Percentiles rank a stretch among this genome's conserved stretches.
Conservation (phyloP, 139 green algal genomes). For the Chlorella vulgaris region DNA sequence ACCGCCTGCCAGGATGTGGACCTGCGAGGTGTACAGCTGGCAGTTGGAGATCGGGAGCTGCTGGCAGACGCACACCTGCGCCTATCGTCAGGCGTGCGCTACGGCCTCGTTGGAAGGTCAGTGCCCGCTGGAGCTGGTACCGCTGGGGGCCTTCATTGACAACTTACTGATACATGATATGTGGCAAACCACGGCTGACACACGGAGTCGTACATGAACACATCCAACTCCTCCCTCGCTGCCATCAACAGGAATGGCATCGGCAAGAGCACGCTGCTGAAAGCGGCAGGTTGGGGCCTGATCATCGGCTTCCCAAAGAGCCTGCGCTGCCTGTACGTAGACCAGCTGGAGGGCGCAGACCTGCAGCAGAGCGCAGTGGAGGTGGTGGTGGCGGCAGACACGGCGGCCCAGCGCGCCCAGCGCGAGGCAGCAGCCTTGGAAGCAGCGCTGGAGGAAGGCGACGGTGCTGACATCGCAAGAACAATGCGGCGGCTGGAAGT, state of each 20-base stretch:
- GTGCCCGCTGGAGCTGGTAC: neutral
- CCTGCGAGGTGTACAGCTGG: conserved; percentile 6
- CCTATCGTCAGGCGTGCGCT: conserved; percentile 32
- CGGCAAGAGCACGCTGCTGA: conserved; percentile 61
- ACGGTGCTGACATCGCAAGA: neutral
- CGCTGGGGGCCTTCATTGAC: too few species aligned
- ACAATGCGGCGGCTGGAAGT: conserved; percentile 27
- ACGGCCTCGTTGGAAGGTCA: conserved; percentile 45
- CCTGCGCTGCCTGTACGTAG: conserved; percentile 42
- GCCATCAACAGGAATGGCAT: conserved; percentile 40
- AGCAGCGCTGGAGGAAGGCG: conserved; percentile 20
- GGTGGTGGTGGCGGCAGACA: conserved; percentile 29
- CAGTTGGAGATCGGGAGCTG: conserved; percentile 24
- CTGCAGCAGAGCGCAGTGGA: neutral
- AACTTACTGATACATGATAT: too few species aligned
- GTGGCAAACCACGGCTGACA: too few species aligned
- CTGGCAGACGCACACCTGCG: conserved; percentile 31
- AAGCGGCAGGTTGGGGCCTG: conserved; percentile 40
- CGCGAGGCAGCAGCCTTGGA: conserved; percentile 3
- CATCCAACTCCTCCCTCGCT: too few species aligned
- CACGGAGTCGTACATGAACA: too few species aligned
- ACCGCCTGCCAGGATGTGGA: conserved; percentile 24
- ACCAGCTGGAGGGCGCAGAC: conserved; percentile 43
- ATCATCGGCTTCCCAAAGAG: conserved; percentile 29
- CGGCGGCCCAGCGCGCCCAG: conserved; percentile 9